Evolutionary conservation across 495 filamentous ascomycete species (phyloP), one percentile per base, ranked within the genome.

Genomic region (Astrocystis sublimbata): DNA sequence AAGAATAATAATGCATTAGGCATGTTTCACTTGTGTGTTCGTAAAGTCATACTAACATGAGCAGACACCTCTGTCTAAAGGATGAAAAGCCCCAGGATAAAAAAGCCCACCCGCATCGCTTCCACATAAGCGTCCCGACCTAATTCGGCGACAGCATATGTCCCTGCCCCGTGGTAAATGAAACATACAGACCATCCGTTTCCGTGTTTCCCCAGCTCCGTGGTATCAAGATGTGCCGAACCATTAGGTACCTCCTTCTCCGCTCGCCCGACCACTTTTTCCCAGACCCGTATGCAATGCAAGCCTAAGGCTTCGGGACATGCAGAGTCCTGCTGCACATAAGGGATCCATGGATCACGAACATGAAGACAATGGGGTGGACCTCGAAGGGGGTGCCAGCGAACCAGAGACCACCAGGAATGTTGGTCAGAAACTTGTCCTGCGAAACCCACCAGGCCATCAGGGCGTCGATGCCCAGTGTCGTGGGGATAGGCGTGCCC

Each of bases 281-380:
- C n/a, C n/a, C n/a, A n/a, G n/a, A n/a, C n/a, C n/a, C n/a, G n/a
- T n/a, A n/a, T n/a, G n/a, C n/a, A n/a, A n/a, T n/a, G 30, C 4
- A 24, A 36, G 6, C 17, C 46, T 68, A 97, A 47, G 92, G 91
- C 83, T 98, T 98, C n/a, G 94, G 94, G 42, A 98, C 92, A 71
- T 96, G 92, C 71, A 98, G 84, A 33, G 86, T 91, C 82, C 92
- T 93, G 78, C 91, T 96, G 62, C 93, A 88, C 94, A 98, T 97
- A 67, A 92, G 73, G 67, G 90, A 96, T 1, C 93, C 94, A 68
- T 93, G 88, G 15, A 91, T 62, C 60, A 94, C 79, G 76, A 98
- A 98, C 49, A 98, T 57, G 19, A 86, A 74, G 15, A 87, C 91
- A 9, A 91, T 79, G n/a, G 96, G 92, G 74, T 98, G 94, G 64